A percentile compares a stretch with the other conserved stretches of the same genome.
Evolutionary conservation across 768 basidiomycete genomes (phyloP).

Genomic region (Phylloporus scabripes): DNA sequence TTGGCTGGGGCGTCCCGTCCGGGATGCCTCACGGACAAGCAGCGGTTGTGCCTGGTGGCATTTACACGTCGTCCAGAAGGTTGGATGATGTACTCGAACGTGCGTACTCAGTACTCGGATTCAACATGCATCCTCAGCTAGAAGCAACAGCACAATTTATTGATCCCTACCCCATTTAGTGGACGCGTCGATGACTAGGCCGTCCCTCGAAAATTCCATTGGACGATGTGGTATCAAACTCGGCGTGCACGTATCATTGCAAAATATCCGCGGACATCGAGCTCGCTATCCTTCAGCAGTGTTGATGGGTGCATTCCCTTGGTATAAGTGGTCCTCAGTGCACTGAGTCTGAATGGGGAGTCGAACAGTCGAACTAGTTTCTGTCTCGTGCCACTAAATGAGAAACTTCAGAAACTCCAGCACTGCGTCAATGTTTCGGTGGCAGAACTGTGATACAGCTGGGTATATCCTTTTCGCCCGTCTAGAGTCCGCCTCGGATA

Average conservation of each 20-base stretch:
- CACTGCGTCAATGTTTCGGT: not conserved
- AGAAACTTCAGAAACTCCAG: not conserved
- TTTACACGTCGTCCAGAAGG: not conserved
- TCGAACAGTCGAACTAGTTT: not conserved
- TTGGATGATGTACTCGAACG: not conserved
- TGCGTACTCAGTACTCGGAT: not conserved
- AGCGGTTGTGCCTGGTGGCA: not conserved
- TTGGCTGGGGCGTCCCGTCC: not conserved
- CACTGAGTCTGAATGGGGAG: not conserved
- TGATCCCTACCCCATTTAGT: not conserved
- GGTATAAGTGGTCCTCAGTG: not conserved
- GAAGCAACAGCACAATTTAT: not conserved
- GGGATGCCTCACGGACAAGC: not conserved
- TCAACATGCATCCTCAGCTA: not conserved
- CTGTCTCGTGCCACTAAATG: not conserved
- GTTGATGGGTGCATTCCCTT: not conserved
- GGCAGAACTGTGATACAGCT: not conserved
- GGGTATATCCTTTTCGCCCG: not conserved
- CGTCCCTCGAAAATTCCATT: not conserved
- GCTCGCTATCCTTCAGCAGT: not conserved
- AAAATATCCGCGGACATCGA: not conserved
- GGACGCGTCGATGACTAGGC: not conserved
- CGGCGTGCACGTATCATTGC: not conserved
- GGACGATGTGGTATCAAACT: not conserved
- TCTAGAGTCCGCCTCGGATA: not conserved